phyloP scores from a whole-genome alignment of 2,329 filamentous ascomycete species.

The Aureobasidium sp. region DNA sequence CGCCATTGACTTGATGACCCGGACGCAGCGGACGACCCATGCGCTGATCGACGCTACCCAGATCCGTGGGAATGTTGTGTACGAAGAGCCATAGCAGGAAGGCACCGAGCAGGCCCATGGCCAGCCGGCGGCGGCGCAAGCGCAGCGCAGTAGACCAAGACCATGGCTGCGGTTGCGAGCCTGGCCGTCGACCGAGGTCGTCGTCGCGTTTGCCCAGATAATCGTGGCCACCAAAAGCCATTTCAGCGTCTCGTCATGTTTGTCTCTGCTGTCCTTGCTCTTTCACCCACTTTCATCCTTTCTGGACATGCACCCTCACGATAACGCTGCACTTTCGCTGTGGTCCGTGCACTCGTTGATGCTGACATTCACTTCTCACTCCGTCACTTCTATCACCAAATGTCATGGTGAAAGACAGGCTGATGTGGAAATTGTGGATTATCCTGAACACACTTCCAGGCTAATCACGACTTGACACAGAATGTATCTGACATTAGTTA shows the following conservation, averaged over 20 bases:
- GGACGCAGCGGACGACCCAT: conserved; percentile 17
- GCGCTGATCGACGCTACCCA: conserved; percentile 22
- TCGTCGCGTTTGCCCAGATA: conserved; percentile 59
- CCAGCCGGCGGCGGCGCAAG: conserved; percentile 43
- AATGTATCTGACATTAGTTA: too few species aligned
- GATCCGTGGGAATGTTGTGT: conserved; percentile 51
- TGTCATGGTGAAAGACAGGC: too few species aligned
- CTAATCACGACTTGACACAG: too few species aligned
- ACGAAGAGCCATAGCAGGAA: conserved; percentile 55
- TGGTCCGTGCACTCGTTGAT: background rate
- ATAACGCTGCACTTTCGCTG: background rate
- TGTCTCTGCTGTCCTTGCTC: background rate
- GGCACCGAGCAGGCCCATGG: conserved; percentile 32
- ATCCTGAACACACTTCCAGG: background rate
- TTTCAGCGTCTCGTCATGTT: background rate
- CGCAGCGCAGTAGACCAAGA: conserved; percentile 23
- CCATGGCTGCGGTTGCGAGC: conserved; percentile 1
- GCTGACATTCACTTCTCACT: too few species aligned
- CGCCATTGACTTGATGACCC: conserved; percentile 11
- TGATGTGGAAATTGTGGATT: background rate
- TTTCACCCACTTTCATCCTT: background rate
- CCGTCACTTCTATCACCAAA: too few species aligned
- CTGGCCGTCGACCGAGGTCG: conserved; percentile 39
- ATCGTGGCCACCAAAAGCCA: conserved; percentile 39
- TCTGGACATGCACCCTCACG: background rate